Percentiles rank a stretch among this genome's conserved stretches.
Conservation (phyloP, 192 early-diverging fungal species). For the Chytriomyces sp. region DNA sequence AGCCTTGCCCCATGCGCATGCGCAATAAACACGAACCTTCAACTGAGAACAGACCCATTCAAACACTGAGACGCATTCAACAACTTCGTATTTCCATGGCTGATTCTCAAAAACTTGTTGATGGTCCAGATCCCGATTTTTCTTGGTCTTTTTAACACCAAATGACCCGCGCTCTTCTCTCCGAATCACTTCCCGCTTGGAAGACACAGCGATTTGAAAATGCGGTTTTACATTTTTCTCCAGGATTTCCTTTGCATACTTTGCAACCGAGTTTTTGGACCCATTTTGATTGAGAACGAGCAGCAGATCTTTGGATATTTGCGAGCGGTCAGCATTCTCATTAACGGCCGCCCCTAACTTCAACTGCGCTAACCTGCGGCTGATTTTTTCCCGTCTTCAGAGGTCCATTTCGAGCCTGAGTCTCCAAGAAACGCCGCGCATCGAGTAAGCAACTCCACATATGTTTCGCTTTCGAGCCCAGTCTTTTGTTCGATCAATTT, state of each 20-base stretch:
- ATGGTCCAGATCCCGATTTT: neutral
- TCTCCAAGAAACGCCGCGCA: neutral
- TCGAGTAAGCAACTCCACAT: neutral
- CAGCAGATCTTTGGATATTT: neutral
- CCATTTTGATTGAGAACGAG: neutral
- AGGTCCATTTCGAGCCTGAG: no score
- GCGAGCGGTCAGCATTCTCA: neutral
- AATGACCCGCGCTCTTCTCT: neutral
- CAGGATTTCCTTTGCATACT: constrained; percentile 34
- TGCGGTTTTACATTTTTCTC: constrained; percentile 32
- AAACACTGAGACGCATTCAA: constrained; percentile 45
- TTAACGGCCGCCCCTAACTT: neutral
- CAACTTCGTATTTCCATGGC: constrained; percentile 40
- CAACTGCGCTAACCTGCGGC: neutral
- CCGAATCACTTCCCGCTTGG: neutral
- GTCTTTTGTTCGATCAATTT: neutral
- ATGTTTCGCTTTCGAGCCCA: neutral
- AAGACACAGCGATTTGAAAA: constrained; percentile 19
- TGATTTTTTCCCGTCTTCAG: neutral
- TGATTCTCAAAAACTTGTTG: constrained; percentile 26
- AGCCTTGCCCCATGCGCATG: neutral
- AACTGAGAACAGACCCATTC: constrained; percentile 32
- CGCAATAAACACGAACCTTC: constrained; percentile 15
- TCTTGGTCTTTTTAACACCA: constrained; percentile 3
- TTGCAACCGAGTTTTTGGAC: neutral